phyloP scores from a whole-genome alignment of 2,329 filamentous ascomycete species.

The Colletotrichum chlorophyti region DNA sequence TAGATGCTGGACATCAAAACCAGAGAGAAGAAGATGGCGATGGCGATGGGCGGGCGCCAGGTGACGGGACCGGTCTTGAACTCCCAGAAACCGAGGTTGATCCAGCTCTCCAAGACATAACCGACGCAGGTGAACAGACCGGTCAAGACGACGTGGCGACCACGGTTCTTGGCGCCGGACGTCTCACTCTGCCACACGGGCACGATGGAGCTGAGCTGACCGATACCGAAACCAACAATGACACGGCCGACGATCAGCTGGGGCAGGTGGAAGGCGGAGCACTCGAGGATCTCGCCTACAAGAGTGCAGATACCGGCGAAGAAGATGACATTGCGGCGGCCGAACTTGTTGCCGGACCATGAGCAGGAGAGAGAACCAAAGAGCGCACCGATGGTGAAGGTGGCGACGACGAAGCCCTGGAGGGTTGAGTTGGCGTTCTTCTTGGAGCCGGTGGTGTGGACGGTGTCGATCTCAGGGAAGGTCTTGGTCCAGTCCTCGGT shows the following conservation, averaged over 20 bases:
- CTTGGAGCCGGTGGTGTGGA: constrained; percentile 37
- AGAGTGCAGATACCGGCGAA: constrained; percentile 41
- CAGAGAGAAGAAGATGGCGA: constrained; percentile 40
- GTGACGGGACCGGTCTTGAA: constrained; percentile 36
- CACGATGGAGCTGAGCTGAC: constrained; percentile 46
- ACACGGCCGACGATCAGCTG: constrained; percentile 51
- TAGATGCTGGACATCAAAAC: constrained; percentile 42
- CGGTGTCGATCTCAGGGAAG: constrained; percentile 47
- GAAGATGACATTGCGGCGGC: constrained; percentile 40
- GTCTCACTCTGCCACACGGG: constrained; percentile 49
- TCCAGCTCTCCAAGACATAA: constrained; percentile 49
- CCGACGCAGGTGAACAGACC: constrained; percentile 32
- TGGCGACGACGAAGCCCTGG: constrained; percentile 45
- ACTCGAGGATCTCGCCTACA: constrained; percentile 43
- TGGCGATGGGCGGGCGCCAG: constrained; percentile 43
- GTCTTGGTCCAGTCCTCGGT: constrained; percentile 41
- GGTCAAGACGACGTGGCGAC: constrained; percentile 46
- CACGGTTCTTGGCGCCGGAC: constrained; percentile 47
- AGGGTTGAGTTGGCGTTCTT: constrained; percentile 42
- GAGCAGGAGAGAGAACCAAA: constrained; percentile 45
- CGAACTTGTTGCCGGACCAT: constrained; percentile 40
- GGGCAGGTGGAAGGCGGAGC: constrained; percentile 42
- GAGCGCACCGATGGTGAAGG: constrained; percentile 45
- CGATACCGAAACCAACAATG: constrained; percentile 48
- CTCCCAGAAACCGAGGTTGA: constrained; percentile 51